Base-by-base conservation (phyloP, 805 yeast species). In the Cyberlindnera saturnus region DNA sequence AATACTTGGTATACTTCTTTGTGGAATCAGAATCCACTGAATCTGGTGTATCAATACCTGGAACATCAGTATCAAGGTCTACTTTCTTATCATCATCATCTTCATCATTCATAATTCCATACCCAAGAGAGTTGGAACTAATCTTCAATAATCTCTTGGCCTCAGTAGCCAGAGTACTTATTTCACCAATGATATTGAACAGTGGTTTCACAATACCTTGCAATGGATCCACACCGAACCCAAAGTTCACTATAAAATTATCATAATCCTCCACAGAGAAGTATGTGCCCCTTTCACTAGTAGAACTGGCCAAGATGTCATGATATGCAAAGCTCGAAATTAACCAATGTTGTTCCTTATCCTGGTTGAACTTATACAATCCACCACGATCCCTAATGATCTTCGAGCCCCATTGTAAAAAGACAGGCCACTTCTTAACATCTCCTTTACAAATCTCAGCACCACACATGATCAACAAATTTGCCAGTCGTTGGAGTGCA, bases 391-490 rank as follows among this genome's bases (percentile, higher is more conserved):
- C 60, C 43, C 70, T 66, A 32, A 86, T 74, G 23, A 86, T 64
- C 44, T 74, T 74, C 36, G 86, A 81, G 2, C 89, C 88, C 71
- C 79, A 73, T 34, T 72, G 71, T 44, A 86, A 65, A 53, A 81
- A 77, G 23, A 75, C 69, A 3, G 82, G 74, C 95, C 95, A 86
- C 55, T 80, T 77, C 32, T 71, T 71, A 31, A 84, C 87, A 59
- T 86, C 95, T 7, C 95, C 95, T 49, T 79, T 74, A 62, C 91
- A 86, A 41, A 86, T 83, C 56, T 85, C 89, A 1, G 86, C 90
- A n/a, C 84, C 87, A 50, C 85, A 76, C 40, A 86, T 67, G 40
- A 86, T 76, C 48, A 86, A 62, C 41, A 82, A 66, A 15, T 82
- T 75, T 1, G 95, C 90, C 36, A 86, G 58, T 46, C 81, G 72